Percentiles rank a stretch among this genome's conserved stretches.
phyloP scores from a whole-genome alignment of 495 filamentous ascomycete species.

The Penicillium fimorum region DNA sequence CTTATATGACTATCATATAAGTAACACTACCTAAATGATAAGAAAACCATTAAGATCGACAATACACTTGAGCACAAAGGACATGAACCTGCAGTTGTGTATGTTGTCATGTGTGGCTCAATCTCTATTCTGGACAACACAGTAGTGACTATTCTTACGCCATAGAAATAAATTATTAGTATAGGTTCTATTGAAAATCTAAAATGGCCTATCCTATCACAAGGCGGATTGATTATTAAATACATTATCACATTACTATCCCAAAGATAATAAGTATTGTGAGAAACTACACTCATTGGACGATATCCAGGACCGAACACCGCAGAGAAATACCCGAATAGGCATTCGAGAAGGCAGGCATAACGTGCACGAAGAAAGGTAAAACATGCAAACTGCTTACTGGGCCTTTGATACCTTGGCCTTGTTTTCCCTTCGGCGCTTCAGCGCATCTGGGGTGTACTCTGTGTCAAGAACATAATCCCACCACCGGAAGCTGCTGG shows the following conservation, averaged over 20 bases:
- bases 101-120: no score
- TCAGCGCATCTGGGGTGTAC: slow-evolving; percentile 80
- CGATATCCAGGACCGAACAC: not conserved
- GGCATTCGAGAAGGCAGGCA: not conserved
- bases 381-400: slow-evolving; percentile 16
- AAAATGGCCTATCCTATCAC: not conserved
- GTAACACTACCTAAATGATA: no score
- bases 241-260: slow-evolving; percentile 7
- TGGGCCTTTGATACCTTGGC: slow-evolving; percentile 55
- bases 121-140: no score
- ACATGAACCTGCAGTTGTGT: no score
- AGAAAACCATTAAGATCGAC: no score
- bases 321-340: not conserved
- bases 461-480: slow-evolving; percentile 93
- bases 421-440: slow-evolving; percentile 80
- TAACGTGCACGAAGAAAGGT: not conserved
- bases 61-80: no score
- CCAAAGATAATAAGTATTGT: slow-evolving; percentile 1
- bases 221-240: not conserved
- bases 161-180: not conserved
- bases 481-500: slow-evolving; percentile 99
- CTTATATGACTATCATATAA: no score
- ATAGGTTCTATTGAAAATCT: not conserved
- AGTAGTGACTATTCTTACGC: not conserved
- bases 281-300: not conserved